These are phyloP conservation scores for Nicotiana noctiflora DNA, from an alignment of 257 asterid genomes.

Conservation along the genomic window DNA sequence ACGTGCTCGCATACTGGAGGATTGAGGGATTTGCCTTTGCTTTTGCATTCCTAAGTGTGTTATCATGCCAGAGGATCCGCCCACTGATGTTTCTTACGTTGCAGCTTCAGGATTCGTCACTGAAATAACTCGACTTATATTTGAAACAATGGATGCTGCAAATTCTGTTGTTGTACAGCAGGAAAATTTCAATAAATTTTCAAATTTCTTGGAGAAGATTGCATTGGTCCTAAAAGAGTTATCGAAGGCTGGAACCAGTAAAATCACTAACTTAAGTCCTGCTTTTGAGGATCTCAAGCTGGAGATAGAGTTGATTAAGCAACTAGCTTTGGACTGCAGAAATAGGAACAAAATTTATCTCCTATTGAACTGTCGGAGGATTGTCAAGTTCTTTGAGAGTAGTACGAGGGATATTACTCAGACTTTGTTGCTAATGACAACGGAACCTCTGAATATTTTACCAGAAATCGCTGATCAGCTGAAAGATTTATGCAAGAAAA, in stretches of 20 bases:
- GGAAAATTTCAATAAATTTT: slow-evolving; percentile 29
- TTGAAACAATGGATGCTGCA: slow-evolving; percentile 20
- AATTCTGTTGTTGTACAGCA: slow-evolving; percentile 21
- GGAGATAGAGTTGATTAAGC: slow-evolving; percentile 28
- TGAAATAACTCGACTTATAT: slow-evolving; percentile 15
- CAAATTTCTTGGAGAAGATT: slow-evolving; percentile 23
- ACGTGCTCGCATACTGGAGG: neutral
- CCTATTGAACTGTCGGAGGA: slow-evolving; percentile 29
- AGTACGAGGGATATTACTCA: slow-evolving; percentile 18
- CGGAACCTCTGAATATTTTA: slow-evolving; percentile 9
- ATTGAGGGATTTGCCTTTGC: slow-evolving; percentile 4
- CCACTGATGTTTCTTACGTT: neutral
- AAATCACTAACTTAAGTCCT: neutral
- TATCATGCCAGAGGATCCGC: slow-evolving; percentile 15
- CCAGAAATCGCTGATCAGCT: slow-evolving; percentile 15
- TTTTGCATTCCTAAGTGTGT: neutral
- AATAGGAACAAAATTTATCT: slow-evolving; percentile 33
- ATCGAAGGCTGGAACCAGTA: slow-evolving; percentile 4
- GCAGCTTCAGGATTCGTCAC: slow-evolving; percentile 13
- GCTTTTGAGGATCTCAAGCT: slow-evolving; percentile 21
- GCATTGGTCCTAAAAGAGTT: slow-evolving; percentile 24
- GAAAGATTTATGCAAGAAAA: slow-evolving; percentile 24
- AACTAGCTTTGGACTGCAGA: slow-evolving; percentile 22
- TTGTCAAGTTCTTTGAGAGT: slow-evolving; percentile 21
- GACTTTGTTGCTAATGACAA: slow-evolving; percentile 17